Evolutionary conservation across 106 monocot species (phyloP).

Genomic region (Acanthochlamys bracteata): DNA sequence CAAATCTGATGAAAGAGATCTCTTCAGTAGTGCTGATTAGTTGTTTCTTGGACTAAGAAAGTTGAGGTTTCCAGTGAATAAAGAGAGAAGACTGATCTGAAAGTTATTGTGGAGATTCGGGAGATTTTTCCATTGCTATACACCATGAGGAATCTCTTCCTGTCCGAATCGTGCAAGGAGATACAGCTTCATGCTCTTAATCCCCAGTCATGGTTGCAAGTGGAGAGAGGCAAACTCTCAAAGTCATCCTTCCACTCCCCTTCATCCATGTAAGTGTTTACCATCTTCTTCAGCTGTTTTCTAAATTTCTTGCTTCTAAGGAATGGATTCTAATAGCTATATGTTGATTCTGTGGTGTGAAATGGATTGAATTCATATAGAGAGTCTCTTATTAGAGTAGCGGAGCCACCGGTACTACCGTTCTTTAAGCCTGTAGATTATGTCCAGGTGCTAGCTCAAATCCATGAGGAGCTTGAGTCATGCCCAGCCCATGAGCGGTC

Average conservation of each 20-base stretch:
- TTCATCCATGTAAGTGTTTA: slow-evolving; percentile 79
- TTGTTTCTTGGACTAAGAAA: too few relatives aligned
- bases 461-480: slow-evolving; percentile 86
- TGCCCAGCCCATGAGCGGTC: slow-evolving; percentile 46
- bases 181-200: slow-evolving; percentile 83
- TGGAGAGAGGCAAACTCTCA: slow-evolving; percentile 88
- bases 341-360: background rate
- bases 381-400: slow-evolving; percentile 85
- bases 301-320: background rate
- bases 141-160: slow-evolving; percentile 79
- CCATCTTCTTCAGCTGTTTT: background rate
- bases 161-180: slow-evolving; percentile 77
- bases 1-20: too few relatives aligned
- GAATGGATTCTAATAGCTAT: slow-evolving; percentile 2
- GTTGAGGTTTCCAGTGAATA: too few relatives aligned
- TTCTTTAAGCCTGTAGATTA: slow-evolving; percentile 85
- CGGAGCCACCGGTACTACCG: slow-evolving; percentile 69
- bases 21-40: too few relatives aligned
- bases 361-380: slow-evolving; percentile 25
- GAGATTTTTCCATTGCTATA: slow-evolving; percentile 55
- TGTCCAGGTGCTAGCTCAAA: slow-evolving; percentile 76
- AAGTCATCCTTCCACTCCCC: slow-evolving; percentile 54
- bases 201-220: slow-evolving; percentile 98
- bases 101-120: slow-evolving; percentile 82
- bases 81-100: slow-evolving; percentile 12